Base-by-base conservation (phyloP, 305 asterid species). In the Solanum hybrid region DNA sequence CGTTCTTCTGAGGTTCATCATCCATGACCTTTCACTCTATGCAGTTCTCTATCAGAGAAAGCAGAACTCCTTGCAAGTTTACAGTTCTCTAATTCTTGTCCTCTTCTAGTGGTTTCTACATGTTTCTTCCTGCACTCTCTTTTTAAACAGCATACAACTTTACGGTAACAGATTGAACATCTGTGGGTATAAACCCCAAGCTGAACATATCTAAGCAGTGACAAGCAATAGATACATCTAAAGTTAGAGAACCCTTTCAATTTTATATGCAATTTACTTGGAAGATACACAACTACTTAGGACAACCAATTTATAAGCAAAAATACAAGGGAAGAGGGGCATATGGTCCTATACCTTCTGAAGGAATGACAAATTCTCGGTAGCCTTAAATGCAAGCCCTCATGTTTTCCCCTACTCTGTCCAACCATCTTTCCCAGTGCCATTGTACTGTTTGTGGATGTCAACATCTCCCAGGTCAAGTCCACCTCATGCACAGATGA, bases 381-480 rank as follows among this genome's bases (percentile, higher is more conserved):
- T 70, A 89, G 81, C 81, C 82, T 90, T 38, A 79, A 45, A 32
- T 94, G 92, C 61, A 89, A 78, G 86, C 17, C 27, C 38, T 87
- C 90, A 73, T 76, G 36, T 81, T 77, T 88, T 89, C 83, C 90
- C 76, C 91, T 89, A 61, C 92, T 95, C 92, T 61, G 93, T 90
- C 90, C 89, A 45, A 94, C 94, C 91, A 96, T 91, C 89, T 95
- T 97, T 84, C 98, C 99, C 87, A 97, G 87, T 87, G 99, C 97
- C 93, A 93, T 93, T 39, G 96, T 91, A 90, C 91, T 94, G 77
- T 91, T 90, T 31, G 99, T 95, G 92, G 96, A 93, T 57, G 94
- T 92, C 83, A 96, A 80, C 99, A 97, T 95, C 93, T 95, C 98
- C 90, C 93, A 92, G 84, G 96, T 95, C 93, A 96, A 94, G 92